These are phyloP conservation scores for Trichoderma koningii DNA, from an alignment of 2,329 filamentous ascomycete species.

Conservation along the genomic window DNA sequence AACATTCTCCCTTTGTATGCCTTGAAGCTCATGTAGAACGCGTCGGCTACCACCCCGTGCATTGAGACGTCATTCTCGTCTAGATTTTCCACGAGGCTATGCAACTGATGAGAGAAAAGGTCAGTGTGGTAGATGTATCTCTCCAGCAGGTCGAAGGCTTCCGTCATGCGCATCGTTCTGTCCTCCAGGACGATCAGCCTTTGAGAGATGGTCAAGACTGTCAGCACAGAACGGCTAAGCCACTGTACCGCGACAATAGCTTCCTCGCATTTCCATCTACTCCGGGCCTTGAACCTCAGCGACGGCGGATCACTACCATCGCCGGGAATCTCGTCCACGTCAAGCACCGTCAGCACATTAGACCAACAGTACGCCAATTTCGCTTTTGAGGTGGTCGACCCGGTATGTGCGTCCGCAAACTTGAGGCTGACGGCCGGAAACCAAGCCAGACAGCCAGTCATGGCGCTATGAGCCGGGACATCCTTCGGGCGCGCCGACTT, in stretches of 20 bases:
- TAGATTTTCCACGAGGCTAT: constrained; percentile 80
- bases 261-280: constrained; percentile 90
- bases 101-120: constrained; percentile 84
- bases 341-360: constrained; percentile 90
- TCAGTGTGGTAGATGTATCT: constrained; percentile 92
- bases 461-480: constrained; percentile 81
- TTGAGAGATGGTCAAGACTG: constrained; percentile 91
- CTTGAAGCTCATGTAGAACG: constrained; percentile 97
- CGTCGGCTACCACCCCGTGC: constrained; percentile 95
- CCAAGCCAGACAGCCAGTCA: constrained; percentile 95
- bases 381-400: constrained; percentile 71
- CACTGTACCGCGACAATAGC: constrained; percentile 96
- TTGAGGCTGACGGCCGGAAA: constrained; percentile 96
- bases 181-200: constrained; percentile 92
- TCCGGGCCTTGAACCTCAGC: constrained; percentile 78
- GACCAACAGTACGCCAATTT: constrained; percentile 99
- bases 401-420: constrained; percentile 65
- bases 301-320: constrained; percentile 73
- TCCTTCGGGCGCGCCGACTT: constrained; percentile 92
- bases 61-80: constrained; percentile 85
- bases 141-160: constrained; percentile 88
- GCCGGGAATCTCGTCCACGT: constrained; percentile 72
- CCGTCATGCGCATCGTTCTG: constrained; percentile 82
- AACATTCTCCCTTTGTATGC: constrained; percentile 94
- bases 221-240: constrained; percentile 90